Conservation (phyloP, 768 basidiomycete species). For the Leccinum disarticulatum region DNA sequence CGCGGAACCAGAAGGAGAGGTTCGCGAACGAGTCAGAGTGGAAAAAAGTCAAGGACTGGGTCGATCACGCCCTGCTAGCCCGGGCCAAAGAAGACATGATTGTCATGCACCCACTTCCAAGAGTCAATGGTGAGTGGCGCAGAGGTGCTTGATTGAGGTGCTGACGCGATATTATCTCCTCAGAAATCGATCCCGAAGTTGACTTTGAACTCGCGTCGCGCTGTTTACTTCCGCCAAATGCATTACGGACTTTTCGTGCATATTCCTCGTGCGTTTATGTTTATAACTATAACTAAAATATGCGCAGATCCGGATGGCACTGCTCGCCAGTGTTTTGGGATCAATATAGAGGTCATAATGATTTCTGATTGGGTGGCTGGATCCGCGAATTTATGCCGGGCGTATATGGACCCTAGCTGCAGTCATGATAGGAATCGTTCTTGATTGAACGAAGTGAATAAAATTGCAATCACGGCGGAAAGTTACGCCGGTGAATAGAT, state of each 20-base stretch:
- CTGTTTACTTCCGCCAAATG: conserved; percentile 99
- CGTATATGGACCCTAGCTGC: background rate
- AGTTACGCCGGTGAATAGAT: too few species aligned
- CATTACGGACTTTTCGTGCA: conserved; percentile 94
- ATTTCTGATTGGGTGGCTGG: background rate
- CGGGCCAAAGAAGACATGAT: conserved; percentile 97
- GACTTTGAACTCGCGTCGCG: conserved; percentile 93
- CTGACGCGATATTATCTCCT: conserved; percentile 14
- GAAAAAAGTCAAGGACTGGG: conserved; percentile 86
- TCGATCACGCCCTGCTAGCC: conserved; percentile 92
- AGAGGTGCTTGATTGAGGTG: background rate
- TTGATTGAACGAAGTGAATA: too few species aligned
- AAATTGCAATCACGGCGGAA: too few species aligned
- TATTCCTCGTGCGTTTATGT: conserved; percentile 15
- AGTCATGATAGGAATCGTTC: too few species aligned
- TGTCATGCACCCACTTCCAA: conserved; percentile 98
- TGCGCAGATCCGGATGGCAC: conserved; percentile 70
- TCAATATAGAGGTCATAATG: conserved; percentile 8
- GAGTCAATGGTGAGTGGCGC: conserved; percentile 70
- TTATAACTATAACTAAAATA: background rate
- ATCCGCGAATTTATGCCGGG: background rate
- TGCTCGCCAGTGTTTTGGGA: conserved; percentile 67
- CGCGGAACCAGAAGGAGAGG: conserved; percentile 93
- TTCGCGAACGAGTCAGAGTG: conserved; percentile 82
- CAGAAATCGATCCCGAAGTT: conserved; percentile 99